Percentiles rank a stretch among this genome's conserved stretches.
These are phyloP conservation scores for Cordyceps cicadae DNA, from an alignment of 2,329 filamentous ascomycete species.

Conservation along the genomic window DNA sequence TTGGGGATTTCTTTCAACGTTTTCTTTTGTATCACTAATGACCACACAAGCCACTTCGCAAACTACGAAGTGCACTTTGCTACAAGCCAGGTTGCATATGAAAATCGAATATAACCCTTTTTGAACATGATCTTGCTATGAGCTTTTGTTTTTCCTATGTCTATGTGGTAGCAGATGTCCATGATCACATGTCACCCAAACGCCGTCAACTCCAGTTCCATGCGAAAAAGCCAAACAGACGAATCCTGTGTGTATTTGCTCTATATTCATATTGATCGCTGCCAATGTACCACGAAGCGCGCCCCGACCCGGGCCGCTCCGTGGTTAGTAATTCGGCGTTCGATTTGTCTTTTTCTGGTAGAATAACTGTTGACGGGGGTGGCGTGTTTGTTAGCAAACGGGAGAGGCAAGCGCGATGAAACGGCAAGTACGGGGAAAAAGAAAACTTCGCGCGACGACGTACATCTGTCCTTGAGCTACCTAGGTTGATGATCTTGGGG, in stretches of 20 bases:
- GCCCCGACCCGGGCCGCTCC: slow-evolving; percentile 42
- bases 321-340: slow-evolving; percentile 44
- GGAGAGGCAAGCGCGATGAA: not conserved
- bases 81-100: not conserved
- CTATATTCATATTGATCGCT: slow-evolving; percentile 8
- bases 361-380: slow-evolving; percentile 38
- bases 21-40: slow-evolving; percentile 13
- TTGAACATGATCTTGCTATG: not conserved
- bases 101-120: slow-evolving; percentile 4
- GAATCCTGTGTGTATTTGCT: slow-evolving; percentile 1
- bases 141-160: not conserved
- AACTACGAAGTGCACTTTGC: not conserved
- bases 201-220: slow-evolving; percentile 11
- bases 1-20: slow-evolving; percentile 6
- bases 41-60: slow-evolving; percentile 1
- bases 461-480: slow-evolving; percentile 90
- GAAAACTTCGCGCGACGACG: slow-evolving; percentile 20
- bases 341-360: slow-evolving; percentile 62
- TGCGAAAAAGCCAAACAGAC: not conserved
- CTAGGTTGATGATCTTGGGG: slow-evolving; percentile 98
- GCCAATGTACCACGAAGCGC: not conserved
- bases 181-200: not conserved
- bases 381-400: not conserved
- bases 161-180: not conserved
- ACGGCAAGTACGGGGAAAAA: not conserved